Evolutionary conservation across 306 rosid genomes (phyloP).

Genomic region (Vigna radiata): DNA sequence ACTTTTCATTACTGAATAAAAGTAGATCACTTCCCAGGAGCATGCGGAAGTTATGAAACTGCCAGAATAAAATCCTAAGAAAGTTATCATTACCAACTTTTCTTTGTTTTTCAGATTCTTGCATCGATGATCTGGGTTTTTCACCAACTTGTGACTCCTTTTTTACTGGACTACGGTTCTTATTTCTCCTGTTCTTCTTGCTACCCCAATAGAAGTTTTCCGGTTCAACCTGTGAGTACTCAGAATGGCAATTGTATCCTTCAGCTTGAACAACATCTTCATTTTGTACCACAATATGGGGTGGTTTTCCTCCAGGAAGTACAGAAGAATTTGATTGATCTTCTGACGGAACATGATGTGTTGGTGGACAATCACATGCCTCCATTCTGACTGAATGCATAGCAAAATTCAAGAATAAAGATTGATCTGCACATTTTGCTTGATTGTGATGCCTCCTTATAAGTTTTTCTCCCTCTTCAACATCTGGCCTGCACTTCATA

Average conservation of each 20-base stretch:
- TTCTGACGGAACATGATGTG: conserved; percentile 63
- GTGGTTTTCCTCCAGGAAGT: conserved; percentile 70
- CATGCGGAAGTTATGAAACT: conserved; percentile 97
- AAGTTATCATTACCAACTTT: conserved; percentile 74
- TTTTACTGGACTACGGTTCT: conserved; percentile 58
- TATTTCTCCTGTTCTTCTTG: conserved; percentile 73
- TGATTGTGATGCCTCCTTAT: conserved; percentile 83
- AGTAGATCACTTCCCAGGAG: conserved; percentile 94
- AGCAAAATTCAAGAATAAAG: conserved; percentile 92
- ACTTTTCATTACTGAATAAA: conserved; percentile 92
- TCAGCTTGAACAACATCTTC: conserved; percentile 63
- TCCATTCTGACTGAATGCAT: conserved; percentile 98
- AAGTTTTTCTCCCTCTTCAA: conserved; percentile 94
- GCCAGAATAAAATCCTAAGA: conserved; percentile 90
- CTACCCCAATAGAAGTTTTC: conserved; percentile 65
- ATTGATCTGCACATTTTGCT: conserved; percentile 86
- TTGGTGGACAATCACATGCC: conserved; percentile 99
- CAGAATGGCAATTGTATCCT: conserved; percentile 60
- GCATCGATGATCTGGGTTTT: conserved; percentile 68
- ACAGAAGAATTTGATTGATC: conserved; percentile 72
- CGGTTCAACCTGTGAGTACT: conserved; percentile 63
- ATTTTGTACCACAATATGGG: conserved; percentile 64
- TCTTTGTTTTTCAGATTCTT: conserved; percentile 88
- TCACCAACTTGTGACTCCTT: conserved; percentile 87
- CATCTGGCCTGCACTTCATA: conserved; percentile 74